Conservation (phyloP, 2,329 filamentous ascomycete genomes). For the Microascus cirrosus region DNA sequence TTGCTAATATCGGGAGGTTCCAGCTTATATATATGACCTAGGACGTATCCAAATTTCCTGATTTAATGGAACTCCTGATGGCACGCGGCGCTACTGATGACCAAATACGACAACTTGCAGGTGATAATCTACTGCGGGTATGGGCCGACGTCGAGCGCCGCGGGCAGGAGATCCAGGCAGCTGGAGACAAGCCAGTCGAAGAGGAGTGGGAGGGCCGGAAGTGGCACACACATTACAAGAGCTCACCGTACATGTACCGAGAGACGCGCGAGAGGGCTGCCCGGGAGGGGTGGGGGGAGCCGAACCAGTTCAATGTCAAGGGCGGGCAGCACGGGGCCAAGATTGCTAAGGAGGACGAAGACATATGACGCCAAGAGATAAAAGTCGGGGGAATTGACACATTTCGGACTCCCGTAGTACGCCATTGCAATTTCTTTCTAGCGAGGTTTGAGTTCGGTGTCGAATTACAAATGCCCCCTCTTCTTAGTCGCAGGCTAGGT, state of each 20-base stretch:
- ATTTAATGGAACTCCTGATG: background rate
- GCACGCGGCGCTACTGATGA: slow-evolving; percentile 7
- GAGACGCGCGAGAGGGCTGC: background rate
- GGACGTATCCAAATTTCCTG: slow-evolving; percentile 13
- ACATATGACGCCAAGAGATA: background rate
- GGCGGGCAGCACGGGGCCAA: background rate
- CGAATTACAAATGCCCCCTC: too few species aligned
- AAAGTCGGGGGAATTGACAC: too few species aligned
- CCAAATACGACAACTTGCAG: slow-evolving; percentile 8
- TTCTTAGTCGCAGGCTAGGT: too few species aligned
- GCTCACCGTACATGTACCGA: background rate
- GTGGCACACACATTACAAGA: background rate
- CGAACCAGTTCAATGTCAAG: background rate
- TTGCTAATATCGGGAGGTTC: background rate
- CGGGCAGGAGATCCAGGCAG: background rate
- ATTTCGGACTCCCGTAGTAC: too few species aligned
- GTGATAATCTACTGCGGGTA: slow-evolving; percentile 8
- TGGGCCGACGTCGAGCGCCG: background rate
- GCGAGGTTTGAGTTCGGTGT: too few species aligned
- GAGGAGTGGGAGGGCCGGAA: background rate
- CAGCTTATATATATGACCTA: background rate
- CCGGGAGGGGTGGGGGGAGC: background rate
- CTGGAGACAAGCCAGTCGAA: background rate
- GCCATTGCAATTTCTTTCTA: too few species aligned
- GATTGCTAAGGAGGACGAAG: background rate